A percentile compares a stretch with the other conserved stretches of the same genome.
Conservation (phyloP, 306 rosid species). For the Senna siamea region DNA sequence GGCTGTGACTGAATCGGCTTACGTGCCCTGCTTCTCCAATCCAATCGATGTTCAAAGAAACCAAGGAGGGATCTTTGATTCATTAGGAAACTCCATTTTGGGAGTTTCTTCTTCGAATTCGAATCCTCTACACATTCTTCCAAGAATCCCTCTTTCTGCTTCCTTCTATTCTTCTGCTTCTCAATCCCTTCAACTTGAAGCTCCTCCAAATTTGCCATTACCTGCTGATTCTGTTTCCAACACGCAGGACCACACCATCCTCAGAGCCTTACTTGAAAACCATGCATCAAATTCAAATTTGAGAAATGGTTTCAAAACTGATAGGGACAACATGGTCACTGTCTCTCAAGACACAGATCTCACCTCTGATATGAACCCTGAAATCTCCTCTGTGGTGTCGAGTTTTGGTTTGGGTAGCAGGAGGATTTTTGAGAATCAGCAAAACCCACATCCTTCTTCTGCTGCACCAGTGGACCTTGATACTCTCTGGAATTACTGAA, state of each 20-base stretch:
- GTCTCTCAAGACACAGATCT: constrained; percentile 58
- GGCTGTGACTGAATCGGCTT: constrained; percentile 43
- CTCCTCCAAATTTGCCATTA: constrained; percentile 36
- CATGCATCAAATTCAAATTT: constrained; percentile 50
- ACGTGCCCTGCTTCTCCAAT: constrained; percentile 99
- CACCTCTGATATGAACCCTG: constrained; percentile 51
- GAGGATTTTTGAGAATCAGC: constrained; percentile 55
- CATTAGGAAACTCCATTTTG: constrained; percentile 47
- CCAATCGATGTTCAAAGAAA: constrained; percentile 53
- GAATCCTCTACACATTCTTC: too few species aligned
- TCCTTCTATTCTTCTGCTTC: constrained; percentile 42
- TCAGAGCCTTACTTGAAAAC: constrained; percentile 57
- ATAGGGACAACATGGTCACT: constrained; percentile 45
- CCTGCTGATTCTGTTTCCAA: constrained; percentile 28
- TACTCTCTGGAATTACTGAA: constrained; percentile 60
- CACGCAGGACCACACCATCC: constrained; percentile 52
- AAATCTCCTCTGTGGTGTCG: constrained; percentile 55
- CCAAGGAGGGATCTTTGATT: constrained; percentile 50
- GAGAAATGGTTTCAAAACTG: constrained; percentile 54
- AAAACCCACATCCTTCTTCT: constrained; percentile 40
- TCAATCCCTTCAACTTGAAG: constrained; percentile 29
- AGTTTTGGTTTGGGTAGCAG: constrained; percentile 44
- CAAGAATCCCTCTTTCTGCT: constrained; percentile 45
- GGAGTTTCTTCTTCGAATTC: too few species aligned
- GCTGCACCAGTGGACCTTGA: constrained; percentile 47